A percentile compares a stretch with the other conserved stretches of the same genome.
Evolutionary conservation across 306 rosid genomes (phyloP).

Genomic region (Chamaecrista fasciculata): DNA sequence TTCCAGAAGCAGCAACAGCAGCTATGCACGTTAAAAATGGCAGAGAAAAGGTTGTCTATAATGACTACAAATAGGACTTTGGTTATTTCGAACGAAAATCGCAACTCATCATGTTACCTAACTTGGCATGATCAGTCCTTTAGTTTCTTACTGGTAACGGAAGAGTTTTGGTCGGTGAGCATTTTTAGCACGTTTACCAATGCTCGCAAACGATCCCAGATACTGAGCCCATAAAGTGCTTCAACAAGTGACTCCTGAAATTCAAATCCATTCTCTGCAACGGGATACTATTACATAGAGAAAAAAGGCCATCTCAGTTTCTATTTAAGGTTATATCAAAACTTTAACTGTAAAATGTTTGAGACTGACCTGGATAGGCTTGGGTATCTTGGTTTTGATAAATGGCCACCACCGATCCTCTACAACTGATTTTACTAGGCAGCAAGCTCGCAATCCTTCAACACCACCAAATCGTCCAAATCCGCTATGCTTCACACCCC

Average conservation of each 20-base stretch:
- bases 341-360: slow-evolving; percentile 20
- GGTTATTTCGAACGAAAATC: slow-evolving; percentile 18
- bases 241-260: slow-evolving; percentile 85
- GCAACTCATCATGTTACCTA: slow-evolving; percentile 17
- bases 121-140: slow-evolving; percentile 34
- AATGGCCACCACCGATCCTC: slow-evolving; percentile 98
- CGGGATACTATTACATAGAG: slow-evolving; percentile 63
- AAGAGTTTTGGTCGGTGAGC: slow-evolving; percentile 55
- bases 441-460: slow-evolving; percentile 95
- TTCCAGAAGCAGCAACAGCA: background rate
- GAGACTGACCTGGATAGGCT: slow-evolving; percentile 81
- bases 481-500: slow-evolving; percentile 92
- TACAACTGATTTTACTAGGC: slow-evolving; percentile 88
- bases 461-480: slow-evolving; percentile 93
- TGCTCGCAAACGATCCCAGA: slow-evolving; percentile 89
- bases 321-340: background rate
- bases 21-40: background rate
- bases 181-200: slow-evolving; percentile 72
- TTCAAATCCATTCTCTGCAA: slow-evolving; percentile 80
- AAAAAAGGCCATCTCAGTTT: slow-evolving; percentile 29
- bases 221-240: slow-evolving; percentile 70
- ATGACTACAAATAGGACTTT: background rate
- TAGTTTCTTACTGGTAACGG: slow-evolving; percentile 35
- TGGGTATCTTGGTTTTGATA: slow-evolving; percentile 75
- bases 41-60: background rate